A percentile compares a stretch with the other conserved stretches of the same genome.
These are phyloP conservation scores for Phytophthora europaea DNA, from an alignment of 352 stramenopile species.

Conservation along the genomic window DNA sequence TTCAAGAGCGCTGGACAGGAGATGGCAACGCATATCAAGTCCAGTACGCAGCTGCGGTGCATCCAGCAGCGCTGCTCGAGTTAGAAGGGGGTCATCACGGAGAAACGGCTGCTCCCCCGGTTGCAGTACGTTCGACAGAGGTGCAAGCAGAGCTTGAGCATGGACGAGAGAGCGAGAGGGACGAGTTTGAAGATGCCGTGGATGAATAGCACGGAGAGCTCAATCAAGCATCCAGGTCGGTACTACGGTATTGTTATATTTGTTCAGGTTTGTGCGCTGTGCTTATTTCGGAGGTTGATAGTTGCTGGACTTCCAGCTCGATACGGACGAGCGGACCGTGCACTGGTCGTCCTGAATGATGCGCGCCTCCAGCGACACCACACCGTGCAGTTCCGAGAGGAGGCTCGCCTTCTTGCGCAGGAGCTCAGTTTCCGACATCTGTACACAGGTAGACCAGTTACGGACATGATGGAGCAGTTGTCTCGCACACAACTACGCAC, in stretches of 20 bases:
- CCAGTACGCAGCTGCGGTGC: slow-evolving; percentile 13
- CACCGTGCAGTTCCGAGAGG: slow-evolving; percentile 62
- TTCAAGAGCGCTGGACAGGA: slow-evolving; percentile 4
- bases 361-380: slow-evolving; percentile 61
- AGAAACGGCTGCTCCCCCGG: not conserved
- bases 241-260: not conserved
- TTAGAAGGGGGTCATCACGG: slow-evolving; percentile 8
- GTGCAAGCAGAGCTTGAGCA: slow-evolving; percentile 3
- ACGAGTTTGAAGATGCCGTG: slow-evolving; percentile 49
- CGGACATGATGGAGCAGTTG: not conserved
- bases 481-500: slow-evolving; percentile 33
- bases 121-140: not conserved
- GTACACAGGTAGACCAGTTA: slow-evolving; percentile 3
- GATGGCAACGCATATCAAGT: slow-evolving; percentile 20
- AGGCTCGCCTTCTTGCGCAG: slow-evolving; percentile 62
- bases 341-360: slow-evolving; percentile 73
- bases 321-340: slow-evolving; percentile 74
- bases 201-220: slow-evolving; percentile 22
- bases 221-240: not conserved
- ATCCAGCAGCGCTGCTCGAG: slow-evolving; percentile 14
- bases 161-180: slow-evolving; percentile 18
- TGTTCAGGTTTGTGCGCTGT: not conserved
- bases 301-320: slow-evolving; percentile 72
- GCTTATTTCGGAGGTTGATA: slow-evolving; percentile 13
- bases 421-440: slow-evolving; percentile 68